Conservation (phyloP, 768 basidiomycete species). For the Boletus subparvulus region DNA sequence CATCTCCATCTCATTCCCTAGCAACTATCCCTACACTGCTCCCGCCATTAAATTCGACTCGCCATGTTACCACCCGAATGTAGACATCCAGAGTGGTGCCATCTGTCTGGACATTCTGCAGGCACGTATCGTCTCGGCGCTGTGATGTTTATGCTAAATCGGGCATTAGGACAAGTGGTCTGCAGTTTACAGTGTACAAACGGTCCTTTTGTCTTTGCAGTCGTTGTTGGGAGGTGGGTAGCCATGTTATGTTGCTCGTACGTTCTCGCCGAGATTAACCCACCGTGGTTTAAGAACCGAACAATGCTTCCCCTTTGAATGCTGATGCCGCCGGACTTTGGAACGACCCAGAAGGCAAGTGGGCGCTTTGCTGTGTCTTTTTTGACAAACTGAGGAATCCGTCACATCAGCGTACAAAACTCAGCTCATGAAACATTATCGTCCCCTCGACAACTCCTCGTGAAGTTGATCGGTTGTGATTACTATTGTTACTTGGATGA, state of each 20-base stretch:
- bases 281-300: slow-evolving; percentile 60
- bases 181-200: slow-evolving; percentile 89
- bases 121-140: slow-evolving; percentile 37
- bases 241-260: not conserved
- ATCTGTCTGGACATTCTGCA: slow-evolving; percentile 90
- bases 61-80: slow-evolving; percentile 90
- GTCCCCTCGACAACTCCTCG: slow-evolving; percentile 44
- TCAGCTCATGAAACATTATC: slow-evolving; percentile 73
- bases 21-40: slow-evolving; percentile 85
- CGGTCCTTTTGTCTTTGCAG: slow-evolving; percentile 84
- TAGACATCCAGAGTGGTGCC: slow-evolving; percentile 72
- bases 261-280: not conserved
- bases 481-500: not conserved
- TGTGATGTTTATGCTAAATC: slow-evolving; percentile 6
- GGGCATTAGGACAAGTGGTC: slow-evolving; percentile 81
- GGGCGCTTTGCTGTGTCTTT: not conserved
- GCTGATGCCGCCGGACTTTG: slow-evolving; percentile 82
- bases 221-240: slow-evolving; percentile 82
- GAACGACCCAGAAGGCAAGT: slow-evolving; percentile 65
- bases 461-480: slow-evolving; percentile 17
- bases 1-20: slow-evolving; percentile 80
- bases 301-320: slow-evolving; percentile 90
- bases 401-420: slow-evolving; percentile 58
- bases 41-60: slow-evolving; percentile 86
- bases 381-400: not conserved